Evolutionary conservation across 2,329 filamentous ascomycete species (phyloP), one percentile per base, ranked within the genome.

Genomic region (Colletotrichum salicis): DNA sequence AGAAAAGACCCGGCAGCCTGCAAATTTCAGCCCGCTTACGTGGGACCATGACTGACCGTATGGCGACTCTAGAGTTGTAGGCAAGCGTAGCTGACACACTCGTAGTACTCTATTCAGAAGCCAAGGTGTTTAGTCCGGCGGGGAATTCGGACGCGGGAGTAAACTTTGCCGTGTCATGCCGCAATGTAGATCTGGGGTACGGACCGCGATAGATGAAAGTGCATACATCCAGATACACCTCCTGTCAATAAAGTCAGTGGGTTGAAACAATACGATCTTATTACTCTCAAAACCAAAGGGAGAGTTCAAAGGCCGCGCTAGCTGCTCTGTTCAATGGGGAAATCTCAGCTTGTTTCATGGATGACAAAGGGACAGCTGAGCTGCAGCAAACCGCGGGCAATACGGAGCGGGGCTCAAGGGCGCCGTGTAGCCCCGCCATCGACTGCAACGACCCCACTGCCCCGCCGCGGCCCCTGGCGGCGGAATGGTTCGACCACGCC

Each of bases 341-440:
- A 3, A 7, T 41, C 37, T 19, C 37, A 41, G 37, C 37, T 41
- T 7, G 8, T 6, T 41, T 10, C 37, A 19, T 41, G 15, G 15
- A 41, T 48, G 8, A 48, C 41, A 48, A 48, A 22, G 41, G 19
- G 15, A 48, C 41, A 48, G 41, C 41, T 48, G 41, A 48, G 19
- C 41, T 48, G 41, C 41, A 48, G 41, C 19, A 48, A n/a, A 19
- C 41, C 41, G 15, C 19, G 19, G 41, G 41, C 11, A 24, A 57
- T 24, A 51, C 12, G 24, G 48, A 67, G 48, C 63, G 35, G 57
- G 22, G 65, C 58, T 33, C 29, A 58, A 63, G 56, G 37, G 8
- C 58, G 64, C 64, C 58, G 69, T 71, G 22, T 19, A 13, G 35
- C 58, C 64, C 69, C 69, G 64, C 65, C 54, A 55, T 64, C 69